phyloP scores from a whole-genome alignment of 306 rosid species.

The Psophocarpus tetragonolobus region DNA sequence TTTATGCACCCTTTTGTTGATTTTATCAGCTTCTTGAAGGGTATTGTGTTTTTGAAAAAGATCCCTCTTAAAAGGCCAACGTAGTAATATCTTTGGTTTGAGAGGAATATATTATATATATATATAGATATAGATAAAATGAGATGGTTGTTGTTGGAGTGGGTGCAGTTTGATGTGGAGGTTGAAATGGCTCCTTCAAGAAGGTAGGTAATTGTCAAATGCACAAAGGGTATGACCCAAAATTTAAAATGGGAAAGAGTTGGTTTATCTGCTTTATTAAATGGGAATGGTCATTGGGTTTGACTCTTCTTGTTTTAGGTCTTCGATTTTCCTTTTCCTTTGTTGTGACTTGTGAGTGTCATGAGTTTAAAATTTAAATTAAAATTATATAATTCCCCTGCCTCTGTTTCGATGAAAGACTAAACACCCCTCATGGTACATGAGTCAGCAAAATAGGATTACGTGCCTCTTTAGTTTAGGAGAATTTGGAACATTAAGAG shows the following conservation, averaged over 20 bases:
- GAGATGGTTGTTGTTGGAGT: constrained; percentile 33
- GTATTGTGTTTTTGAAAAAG: not conserved
- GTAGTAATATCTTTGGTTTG: not conserved
- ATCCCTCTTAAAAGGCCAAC: not conserved
- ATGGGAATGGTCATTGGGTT: constrained; percentile 22
- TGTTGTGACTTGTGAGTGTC: not conserved
- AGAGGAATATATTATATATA: not conserved
- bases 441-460: not conserved
- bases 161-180: constrained; percentile 14
- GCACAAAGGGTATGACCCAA: not conserved
- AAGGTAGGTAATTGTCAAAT: constrained; percentile 35
- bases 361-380: not conserved
- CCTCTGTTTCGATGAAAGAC: not conserved
- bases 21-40: not conserved
- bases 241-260: constrained; percentile 32
- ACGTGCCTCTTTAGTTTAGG: not conserved
- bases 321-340: not conserved
- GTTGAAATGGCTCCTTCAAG: constrained; percentile 37
- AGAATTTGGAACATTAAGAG: not conserved
- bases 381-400: not conserved
- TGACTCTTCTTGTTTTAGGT: constrained; percentile 19
- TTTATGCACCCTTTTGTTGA: not conserved
- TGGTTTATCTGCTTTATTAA: constrained; percentile 48
- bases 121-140: not conserved
- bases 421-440: not conserved